phyloP scores from a whole-genome alignment of 2,329 filamentous ascomycete genomes.

The Helminthosporium solani region DNA sequence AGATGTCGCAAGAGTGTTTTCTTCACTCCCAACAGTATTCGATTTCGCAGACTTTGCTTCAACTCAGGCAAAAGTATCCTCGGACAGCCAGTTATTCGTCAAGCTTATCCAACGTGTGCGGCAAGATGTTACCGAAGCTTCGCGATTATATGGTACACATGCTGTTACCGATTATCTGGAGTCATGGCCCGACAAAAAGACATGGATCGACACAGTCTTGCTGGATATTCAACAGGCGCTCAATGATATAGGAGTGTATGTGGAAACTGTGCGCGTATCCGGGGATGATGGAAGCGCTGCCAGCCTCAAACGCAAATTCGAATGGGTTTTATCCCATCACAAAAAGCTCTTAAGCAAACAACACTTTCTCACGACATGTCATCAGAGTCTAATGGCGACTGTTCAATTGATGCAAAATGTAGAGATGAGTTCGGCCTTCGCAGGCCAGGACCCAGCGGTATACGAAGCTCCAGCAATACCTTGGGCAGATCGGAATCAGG shows the following conservation, averaged over 20 bases:
- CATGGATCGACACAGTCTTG: slow-evolving; percentile 28
- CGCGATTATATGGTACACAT: slow-evolving; percentile 24
- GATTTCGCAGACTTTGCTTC: slow-evolving; percentile 29
- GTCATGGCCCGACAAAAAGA: slow-evolving; percentile 21
- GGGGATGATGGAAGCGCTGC: slow-evolving; percentile 23
- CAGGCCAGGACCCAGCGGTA: slow-evolving; percentile 15
- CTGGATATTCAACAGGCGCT: slow-evolving; percentile 24
- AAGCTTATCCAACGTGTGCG: slow-evolving; percentile 29
- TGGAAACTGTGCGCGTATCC: slow-evolving; percentile 24
- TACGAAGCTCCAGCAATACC: slow-evolving; percentile 23
- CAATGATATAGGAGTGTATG: slow-evolving; percentile 32
- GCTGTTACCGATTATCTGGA: slow-evolving; percentile 24
- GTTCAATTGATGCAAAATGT: slow-evolving; percentile 31
- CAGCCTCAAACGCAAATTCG: slow-evolving; percentile 28
- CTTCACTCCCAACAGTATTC: slow-evolving; percentile 27
- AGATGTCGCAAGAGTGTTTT: slow-evolving; percentile 13
- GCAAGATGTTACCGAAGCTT: slow-evolving; percentile 28
- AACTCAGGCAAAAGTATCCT: slow-evolving; percentile 22
- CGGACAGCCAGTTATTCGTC: slow-evolving; percentile 26
- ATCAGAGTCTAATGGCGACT: slow-evolving; percentile 27
- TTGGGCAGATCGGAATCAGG: slow-evolving; percentile 18
- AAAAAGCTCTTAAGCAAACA: slow-evolving; percentile 23
- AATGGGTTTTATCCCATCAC: slow-evolving; percentile 33
- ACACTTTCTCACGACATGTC: slow-evolving; percentile 23
- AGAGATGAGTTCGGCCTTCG: slow-evolving; percentile 20